A percentile compares a stretch with the other conserved stretches of the same genome.
These are phyloP conservation scores for Syzygium grande DNA, from an alignment of 345 rosid genomes.

Conservation along the genomic window DNA sequence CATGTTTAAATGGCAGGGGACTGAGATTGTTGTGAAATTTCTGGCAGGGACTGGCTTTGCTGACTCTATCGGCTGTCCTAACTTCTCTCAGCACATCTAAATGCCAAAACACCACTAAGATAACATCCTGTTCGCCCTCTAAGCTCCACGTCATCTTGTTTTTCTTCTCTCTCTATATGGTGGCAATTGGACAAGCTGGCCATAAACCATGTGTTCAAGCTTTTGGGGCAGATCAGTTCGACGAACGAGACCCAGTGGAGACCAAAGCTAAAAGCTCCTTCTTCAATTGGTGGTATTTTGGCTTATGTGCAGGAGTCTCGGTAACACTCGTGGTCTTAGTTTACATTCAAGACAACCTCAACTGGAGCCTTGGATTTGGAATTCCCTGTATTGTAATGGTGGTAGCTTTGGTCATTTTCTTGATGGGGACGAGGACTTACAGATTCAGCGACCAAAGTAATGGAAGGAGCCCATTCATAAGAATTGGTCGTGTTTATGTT, in stretches of 20 bases:
- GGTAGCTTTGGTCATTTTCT: conserved; percentile 20
- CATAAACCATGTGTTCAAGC: conserved; percentile 51
- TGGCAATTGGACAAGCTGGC: conserved; percentile 42
- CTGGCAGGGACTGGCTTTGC: conserved; percentile 25
- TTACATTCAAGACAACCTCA: conserved; percentile 42
- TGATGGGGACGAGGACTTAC: conserved; percentile 36
- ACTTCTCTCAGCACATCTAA: conserved; percentile 18
- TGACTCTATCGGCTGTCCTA: conserved; percentile 32
- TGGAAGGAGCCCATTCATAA: conserved; percentile 34
- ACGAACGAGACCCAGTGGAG: conserved; percentile 29
- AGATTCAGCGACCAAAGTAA: conserved; percentile 11
- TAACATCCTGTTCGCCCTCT: conserved; percentile 17
- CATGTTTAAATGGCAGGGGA: neutral
- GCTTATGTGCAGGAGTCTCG: conserved; percentile 23
- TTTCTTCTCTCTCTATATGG: conserved; percentile 26
- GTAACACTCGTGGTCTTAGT: conserved; percentile 26
- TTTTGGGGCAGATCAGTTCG: conserved; percentile 61
- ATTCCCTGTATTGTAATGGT: conserved; percentile 33
- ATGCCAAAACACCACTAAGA: conserved; percentile 8
- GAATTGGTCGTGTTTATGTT: conserved; percentile 30
- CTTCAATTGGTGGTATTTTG: conserved; percentile 54
- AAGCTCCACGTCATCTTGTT: conserved; percentile 15
- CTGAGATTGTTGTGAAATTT: neutral
- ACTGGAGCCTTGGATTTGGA: conserved; percentile 50
- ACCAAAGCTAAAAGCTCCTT: conserved; percentile 31